Base-by-base conservation (phyloP, 2,329 filamentous ascomycete genomes). In the Fusarium neocosmosporiellum region DNA sequence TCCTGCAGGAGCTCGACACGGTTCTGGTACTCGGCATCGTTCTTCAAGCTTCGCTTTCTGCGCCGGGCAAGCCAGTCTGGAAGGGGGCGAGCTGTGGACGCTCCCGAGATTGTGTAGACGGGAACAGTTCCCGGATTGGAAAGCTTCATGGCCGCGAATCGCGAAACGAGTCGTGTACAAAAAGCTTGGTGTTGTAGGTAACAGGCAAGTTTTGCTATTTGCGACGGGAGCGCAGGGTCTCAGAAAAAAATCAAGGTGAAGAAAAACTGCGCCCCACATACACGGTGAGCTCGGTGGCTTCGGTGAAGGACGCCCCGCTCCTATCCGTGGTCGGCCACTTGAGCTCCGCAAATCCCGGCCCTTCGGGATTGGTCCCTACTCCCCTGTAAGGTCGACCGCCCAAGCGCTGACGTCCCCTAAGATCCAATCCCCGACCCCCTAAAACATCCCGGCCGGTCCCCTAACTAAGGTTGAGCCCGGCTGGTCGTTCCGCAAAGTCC, bases 1-100 rank as follows among this genome's bases (percentile, higher is more conserved):
- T 99, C 96, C 79, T 99, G 96, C 39, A 99, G 88, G 65, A 99
- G 87, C 83, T 99, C 96, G 76, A 99, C 92, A 74, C 96, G 93
- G 81, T 95, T 98, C 72, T 95, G 92, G 83, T 96, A 98, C 80
- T 98, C 96, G 68, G 93, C 88, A 80, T 98, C 96, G 75, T 96
- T 91, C 83, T 98, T 98, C 76, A 98, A 85, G 80, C 94, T 97
- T 81, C 93, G 89, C 87, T 98, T 98, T 80, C 96, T 88, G 77
- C 94, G 92, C 74, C 94, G 90, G 36, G 95, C 93, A 69, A 99
- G 93, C 95, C 96, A 99, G 84, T 99, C 96, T 69, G 96, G 96
- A 33, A 99, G 88, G 22, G 94, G 94, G 29, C 96, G 90, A 8
- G 94, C 93, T 20, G 94, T 96, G 37, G 94, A 94, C 36, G 94